These are phyloP conservation scores for Geopyxis carbonaria DNA, from an alignment of 495 filamentous ascomycete genomes.

Conservation along the genomic window DNA sequence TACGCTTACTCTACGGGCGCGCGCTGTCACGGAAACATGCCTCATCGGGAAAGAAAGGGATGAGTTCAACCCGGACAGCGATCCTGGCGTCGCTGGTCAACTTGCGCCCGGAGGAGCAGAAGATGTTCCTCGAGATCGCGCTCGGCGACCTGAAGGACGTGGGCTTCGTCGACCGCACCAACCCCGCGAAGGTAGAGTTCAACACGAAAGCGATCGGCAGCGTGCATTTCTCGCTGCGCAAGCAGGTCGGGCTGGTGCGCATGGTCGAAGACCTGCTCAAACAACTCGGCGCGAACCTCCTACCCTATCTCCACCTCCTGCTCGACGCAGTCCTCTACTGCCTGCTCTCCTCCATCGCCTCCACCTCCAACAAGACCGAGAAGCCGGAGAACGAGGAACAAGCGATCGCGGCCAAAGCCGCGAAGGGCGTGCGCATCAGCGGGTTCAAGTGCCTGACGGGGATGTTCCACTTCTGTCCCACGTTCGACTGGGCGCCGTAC, in stretches of 20 bases:
- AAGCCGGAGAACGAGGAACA: constrained; percentile 34
- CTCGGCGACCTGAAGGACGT: constrained; percentile 50
- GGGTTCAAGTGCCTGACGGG: constrained; percentile 63
- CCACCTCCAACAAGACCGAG: constrained; percentile 26
- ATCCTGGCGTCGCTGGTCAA: constrained; percentile 44
- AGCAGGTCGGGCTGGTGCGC: constrained; percentile 73
- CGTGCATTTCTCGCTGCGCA: constrained; percentile 32
- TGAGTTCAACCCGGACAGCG: constrained; percentile 49
- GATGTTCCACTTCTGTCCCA: constrained; percentile 50
- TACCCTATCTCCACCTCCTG: constrained; percentile 42
- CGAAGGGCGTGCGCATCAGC: constrained; percentile 51
- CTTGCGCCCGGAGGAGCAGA: constrained; percentile 48
- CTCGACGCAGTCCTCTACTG: constrained; percentile 65
- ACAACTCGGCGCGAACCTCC: constrained; percentile 53
- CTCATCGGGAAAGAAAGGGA: constrained; percentile 39
- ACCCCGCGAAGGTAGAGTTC: constrained; percentile 35
- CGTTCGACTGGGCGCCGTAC: constrained; percentile 54
- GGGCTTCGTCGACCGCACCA: constrained; percentile 35
- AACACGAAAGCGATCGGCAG: constrained; percentile 37
- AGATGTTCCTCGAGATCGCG: constrained; percentile 63
- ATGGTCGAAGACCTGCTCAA: constrained; percentile 81
- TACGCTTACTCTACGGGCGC: constrained; percentile 77
- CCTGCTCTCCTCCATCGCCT: constrained; percentile 47
- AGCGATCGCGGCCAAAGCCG: constrained; percentile 30
- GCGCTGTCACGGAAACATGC: constrained; percentile 67